Base-by-base conservation (phyloP, 768 basidiomycete genomes). In the Albatrellus ellisii region DNA sequence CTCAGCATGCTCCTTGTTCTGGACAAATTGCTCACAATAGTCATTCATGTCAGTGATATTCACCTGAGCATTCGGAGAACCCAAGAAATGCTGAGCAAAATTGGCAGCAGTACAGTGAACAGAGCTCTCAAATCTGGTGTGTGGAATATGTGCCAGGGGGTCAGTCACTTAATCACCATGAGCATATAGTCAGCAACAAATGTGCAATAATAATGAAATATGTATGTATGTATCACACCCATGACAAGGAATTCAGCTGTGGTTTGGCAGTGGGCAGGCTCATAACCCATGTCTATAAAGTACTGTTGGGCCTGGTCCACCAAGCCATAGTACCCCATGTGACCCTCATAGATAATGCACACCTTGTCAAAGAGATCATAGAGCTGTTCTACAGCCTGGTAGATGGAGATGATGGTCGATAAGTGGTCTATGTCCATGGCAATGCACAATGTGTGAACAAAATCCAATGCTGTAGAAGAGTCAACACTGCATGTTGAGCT, bases 351-450 rank as follows among this genome's bases (percentile, higher is more conserved):
- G 52, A 90, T 69, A 25, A 88, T 73, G 54, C 79, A 77, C 25
- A 88, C 80, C 55, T 87, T 85, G 66, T 87, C 82, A 54, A 88
- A 90, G 32, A 69, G 62, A 15, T 69, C 44, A 45, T 76, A 79
- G 0, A 80, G 56, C 3, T 65, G 65, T 54, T 88, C 83, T 38
- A 79, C 78, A 7, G 83, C 86, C 59, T 90, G 87, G 59, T 90
- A 89, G 32, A 91, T 73, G 1, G 83, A 79, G 15, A 83, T 81
- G 43, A 89, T 70, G 0, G 79, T 85, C 0, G 79, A 55, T 40
- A 54, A 48, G 31, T 53, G 52, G 24, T 53, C 51, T 12, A 68
- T 54, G 52, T 77, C 75, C 21, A 74, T 75, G 4, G 68, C 59
- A 31, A 74, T 65, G 26, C 75, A 65, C n/a, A 78, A 58, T 2